These are phyloP conservation scores for Kuraishia ogatae DNA, from an alignment of 805 yeast species.

Conservation along the genomic window DNA sequence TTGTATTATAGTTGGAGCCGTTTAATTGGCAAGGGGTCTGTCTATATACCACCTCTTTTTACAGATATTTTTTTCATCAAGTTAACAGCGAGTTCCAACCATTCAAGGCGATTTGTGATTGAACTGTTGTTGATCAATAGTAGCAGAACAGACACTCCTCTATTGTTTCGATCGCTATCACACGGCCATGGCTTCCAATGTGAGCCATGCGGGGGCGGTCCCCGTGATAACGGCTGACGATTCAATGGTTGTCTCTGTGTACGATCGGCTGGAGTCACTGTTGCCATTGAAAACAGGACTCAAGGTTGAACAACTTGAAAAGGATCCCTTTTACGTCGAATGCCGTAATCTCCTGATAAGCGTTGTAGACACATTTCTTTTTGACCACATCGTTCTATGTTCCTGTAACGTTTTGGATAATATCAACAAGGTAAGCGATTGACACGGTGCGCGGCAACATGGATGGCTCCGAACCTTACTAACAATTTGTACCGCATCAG, in stretches of 20 bases:
- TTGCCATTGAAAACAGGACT: slow-evolving; percentile 29
- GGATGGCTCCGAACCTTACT: not conserved
- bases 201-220: not conserved
- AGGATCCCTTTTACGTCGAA: slow-evolving; percentile 24
- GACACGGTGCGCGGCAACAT: too few relatives aligned
- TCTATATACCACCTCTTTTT: too few relatives aligned
- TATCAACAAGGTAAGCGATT: slow-evolving; percentile 15
- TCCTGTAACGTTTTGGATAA: slow-evolving; percentile 16
- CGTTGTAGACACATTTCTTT: slow-evolving; percentile 18
- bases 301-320: slow-evolving; percentile 26
- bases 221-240: slow-evolving; percentile 5
- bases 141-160: not conserved
- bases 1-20: too few relatives aligned
- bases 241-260: slow-evolving; percentile 26
- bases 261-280: slow-evolving; percentile 20
- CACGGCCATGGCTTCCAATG: not conserved
- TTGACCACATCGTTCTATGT: slow-evolving; percentile 21
- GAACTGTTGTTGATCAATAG: not conserved
- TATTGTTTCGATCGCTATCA: not conserved
- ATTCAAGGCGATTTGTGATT: not conserved
- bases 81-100: not conserved
- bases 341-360: slow-evolving; percentile 23
- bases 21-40: too few relatives aligned
- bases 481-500: too few relatives aligned
- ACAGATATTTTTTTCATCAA: too few relatives aligned